Evolutionary conservation across 257 asterid genomes (phyloP).

Genomic region (Solanum gracilifrons): DNA sequence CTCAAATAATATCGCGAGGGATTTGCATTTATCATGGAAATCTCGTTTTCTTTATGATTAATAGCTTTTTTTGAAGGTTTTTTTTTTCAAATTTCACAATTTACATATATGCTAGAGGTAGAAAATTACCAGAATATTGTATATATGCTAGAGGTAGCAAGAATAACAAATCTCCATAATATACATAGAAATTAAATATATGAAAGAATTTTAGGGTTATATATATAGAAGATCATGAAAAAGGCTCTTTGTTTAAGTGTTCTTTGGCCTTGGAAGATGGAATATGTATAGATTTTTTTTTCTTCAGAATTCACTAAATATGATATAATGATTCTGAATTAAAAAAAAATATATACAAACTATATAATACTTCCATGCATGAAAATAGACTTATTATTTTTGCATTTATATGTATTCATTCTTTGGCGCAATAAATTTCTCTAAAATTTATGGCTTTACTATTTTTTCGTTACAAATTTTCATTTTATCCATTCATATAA

Average conservation of each 20-base stretch:
- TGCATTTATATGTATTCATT: not conserved
- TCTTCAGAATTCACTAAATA: not conserved
- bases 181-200: not conserved
- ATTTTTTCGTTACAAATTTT: not conserved
- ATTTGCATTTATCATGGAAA: not conserved
- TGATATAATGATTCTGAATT: not conserved
- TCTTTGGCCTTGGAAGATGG: not conserved
- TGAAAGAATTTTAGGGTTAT: not conserved
- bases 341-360: not conserved
- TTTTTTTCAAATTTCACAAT: not conserved
- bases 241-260: not conserved
- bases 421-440: not conserved
- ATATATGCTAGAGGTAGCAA: not conserved
- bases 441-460: not conserved
- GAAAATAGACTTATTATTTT: not conserved
- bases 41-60: not conserved
- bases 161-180: not conserved
- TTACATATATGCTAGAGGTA: not conserved
- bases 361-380: not conserved
- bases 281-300: slow-evolving; percentile 19
- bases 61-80: not conserved
- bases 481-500: not conserved
- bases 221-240: not conserved
- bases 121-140: not conserved
- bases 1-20: not conserved